Evolutionary conservation across 2,329 filamentous ascomycete species (phyloP).

Genomic region (Septoria petroselini): DNA sequence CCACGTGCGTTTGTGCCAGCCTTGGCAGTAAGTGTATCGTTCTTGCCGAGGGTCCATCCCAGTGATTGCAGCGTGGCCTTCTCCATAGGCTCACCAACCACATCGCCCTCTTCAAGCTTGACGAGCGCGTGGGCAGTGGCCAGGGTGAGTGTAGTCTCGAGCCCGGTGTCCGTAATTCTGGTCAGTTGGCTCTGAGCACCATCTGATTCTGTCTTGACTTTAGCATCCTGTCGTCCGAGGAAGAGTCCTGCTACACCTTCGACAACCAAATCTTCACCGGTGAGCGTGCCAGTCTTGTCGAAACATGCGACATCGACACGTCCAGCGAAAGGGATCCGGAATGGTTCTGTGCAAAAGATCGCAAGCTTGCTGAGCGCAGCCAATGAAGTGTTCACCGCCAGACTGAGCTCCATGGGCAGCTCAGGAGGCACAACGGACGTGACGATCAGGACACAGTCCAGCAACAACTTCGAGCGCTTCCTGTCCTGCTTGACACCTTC

Average conservation of each 20-base stretch:
- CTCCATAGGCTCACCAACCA: conserved; percentile 98
- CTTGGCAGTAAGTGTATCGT: conserved; percentile 77
- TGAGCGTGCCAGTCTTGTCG: conserved; percentile 96
- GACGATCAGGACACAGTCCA: conserved; percentile 96
- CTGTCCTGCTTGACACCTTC: conserved; percentile 92
- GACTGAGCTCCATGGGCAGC: conserved; percentile 93
- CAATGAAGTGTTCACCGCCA: conserved; percentile 96
- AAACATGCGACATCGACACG: conserved; percentile 96
- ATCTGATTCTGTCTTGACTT: conserved; percentile 64
- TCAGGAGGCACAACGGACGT: conserved; percentile 98
- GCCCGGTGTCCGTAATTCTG: conserved; percentile 64
- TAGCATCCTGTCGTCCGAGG: conserved; percentile 60
- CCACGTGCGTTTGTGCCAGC: conserved; percentile 43
- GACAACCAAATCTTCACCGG: conserved; percentile 92
- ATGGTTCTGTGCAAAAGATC: conserved; percentile 98
- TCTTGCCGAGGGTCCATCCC: conserved; percentile 87
- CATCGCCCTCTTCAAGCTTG: conserved; percentile 92
- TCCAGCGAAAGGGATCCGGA: conserved; percentile 94
- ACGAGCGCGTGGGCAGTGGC: conserved; percentile 94
- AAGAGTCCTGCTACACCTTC: conserved; percentile 91
- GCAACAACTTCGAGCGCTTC: conserved; percentile 92
- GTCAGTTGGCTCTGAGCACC: conserved; percentile 79
- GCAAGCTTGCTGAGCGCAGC: conserved; percentile 91
- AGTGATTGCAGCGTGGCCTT: conserved; percentile 88
- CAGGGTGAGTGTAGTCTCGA: conserved; percentile 87